Conservation (phyloP, 2,329 filamentous ascomycete genomes). For the Davidsoniella eucalypti region DNA sequence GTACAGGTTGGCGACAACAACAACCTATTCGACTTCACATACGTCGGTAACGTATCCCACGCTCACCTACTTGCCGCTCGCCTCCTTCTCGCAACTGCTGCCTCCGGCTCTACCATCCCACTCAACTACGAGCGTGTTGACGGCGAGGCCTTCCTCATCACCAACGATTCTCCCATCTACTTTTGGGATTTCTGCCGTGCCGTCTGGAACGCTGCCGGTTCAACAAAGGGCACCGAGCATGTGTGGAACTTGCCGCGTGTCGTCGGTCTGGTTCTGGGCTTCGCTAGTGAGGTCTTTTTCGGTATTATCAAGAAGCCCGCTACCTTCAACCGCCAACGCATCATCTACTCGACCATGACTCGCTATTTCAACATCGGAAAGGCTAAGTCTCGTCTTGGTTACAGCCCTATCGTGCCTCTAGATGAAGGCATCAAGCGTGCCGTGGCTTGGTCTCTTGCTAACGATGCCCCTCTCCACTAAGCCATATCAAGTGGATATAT, state of each 20-base stretch:
- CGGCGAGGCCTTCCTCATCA: conserved; percentile 79
- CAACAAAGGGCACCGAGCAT: conserved; percentile 31
- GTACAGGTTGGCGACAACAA: conserved; percentile 62
- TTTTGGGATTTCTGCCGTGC: conserved; percentile 79
- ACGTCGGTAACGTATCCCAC: conserved; percentile 50
- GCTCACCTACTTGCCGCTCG: conserved; percentile 68
- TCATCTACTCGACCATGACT: conserved; percentile 56
- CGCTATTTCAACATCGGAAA: conserved; percentile 65
- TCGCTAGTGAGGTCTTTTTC: conserved; percentile 35
- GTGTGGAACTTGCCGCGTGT: conserved; percentile 39
- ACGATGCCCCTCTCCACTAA: conserved; percentile 16
- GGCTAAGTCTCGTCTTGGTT: conserved; percentile 53
- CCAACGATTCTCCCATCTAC: conserved; percentile 74
- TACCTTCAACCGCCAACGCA: conserved; percentile 41
- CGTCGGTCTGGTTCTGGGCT: conserved; percentile 35
- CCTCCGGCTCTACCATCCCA: conserved; percentile 36
- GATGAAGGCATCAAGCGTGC: conserved; percentile 44
- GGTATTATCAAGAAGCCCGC: conserved; percentile 33
- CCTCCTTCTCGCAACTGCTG: conserved; percentile 45
- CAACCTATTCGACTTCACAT: conserved; percentile 49
- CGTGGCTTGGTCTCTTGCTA: conserved; percentile 37
- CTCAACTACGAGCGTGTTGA: conserved; percentile 59
- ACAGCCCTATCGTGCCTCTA: conserved; percentile 48
- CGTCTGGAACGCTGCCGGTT: conserved; percentile 52
- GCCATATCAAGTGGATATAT: not conserved